Evolutionary conservation across 345 rosid genomes (phyloP).

Genomic region (Heritiera littoralis): DNA sequence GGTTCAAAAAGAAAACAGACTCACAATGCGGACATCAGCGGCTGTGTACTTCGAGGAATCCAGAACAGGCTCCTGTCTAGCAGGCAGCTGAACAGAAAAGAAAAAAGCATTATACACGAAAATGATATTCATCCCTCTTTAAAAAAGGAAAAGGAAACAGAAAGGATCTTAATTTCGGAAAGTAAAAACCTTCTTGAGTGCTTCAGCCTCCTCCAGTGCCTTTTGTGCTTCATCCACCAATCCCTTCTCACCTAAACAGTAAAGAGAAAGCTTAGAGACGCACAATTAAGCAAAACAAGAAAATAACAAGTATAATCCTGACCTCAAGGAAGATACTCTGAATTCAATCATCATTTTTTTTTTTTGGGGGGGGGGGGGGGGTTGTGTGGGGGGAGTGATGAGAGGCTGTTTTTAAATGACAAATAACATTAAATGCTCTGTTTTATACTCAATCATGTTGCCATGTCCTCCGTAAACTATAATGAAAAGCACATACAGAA

Average conservation of each 20-base stretch:
- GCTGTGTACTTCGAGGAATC: conserved; percentile 21
- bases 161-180: background rate
- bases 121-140: background rate
- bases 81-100: conserved; percentile 4
- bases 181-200: conserved; percentile 83
- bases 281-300: background rate
- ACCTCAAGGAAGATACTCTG: background rate
- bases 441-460: background rate
- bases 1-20: background rate
- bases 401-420: too few relatives aligned
- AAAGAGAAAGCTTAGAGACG: background rate
- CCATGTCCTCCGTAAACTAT: background rate
- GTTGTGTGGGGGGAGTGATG: background rate
- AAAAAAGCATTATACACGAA: background rate
- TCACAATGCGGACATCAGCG: conserved; percentile 21
- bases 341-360: background rate
- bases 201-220: conserved; percentile 98
- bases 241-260: conserved; percentile 62
- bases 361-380: too few relatives aligned
- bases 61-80: conserved; percentile 17
- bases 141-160: background rate
- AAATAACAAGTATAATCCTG: background rate
- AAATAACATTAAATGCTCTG: background rate
- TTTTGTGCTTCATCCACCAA: conserved; percentile 99
- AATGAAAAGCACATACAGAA: background rate